Evolutionary conservation across 1,284 basidiomycete species (phyloP).

Genomic region (Neonothopanus nambi): DNA sequence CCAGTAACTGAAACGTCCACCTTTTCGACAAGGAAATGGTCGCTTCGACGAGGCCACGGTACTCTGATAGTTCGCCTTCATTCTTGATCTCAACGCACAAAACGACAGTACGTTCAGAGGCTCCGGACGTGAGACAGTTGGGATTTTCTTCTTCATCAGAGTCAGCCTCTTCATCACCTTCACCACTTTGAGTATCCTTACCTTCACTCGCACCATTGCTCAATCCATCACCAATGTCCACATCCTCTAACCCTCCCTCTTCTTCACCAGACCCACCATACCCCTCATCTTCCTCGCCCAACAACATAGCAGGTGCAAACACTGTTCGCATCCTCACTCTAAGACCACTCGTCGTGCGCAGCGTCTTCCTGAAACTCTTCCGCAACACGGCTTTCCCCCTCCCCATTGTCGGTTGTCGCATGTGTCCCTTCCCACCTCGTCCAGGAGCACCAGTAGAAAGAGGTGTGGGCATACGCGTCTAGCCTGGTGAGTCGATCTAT

Average conservation of each 20-base stretch:
- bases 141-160: constrained; percentile 38
- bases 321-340: constrained; percentile 87
- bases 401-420: no score
- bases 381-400: constrained; percentile 47
- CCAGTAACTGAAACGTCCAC: constrained; percentile 36
- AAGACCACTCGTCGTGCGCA: constrained; percentile 78
- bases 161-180: constrained; percentile 39
- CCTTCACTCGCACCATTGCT: constrained; percentile 19
- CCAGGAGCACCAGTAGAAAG: no score
- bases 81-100: constrained; percentile 87
- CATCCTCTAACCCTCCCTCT: constrained; percentile 48
- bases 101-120: constrained; percentile 80
- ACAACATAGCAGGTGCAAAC: constrained; percentile 76
- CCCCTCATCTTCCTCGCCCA: constrained; percentile 28
- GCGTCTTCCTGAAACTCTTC: constrained; percentile 81
- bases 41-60: constrained; percentile 31
- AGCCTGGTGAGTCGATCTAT: no score
- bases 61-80: constrained; percentile 42
- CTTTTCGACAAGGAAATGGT: constrained; percentile 67
- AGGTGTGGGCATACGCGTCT: no score
- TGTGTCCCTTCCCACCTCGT: no score
- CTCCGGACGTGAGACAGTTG: constrained; percentile 63
- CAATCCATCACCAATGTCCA: constrained; percentile 17
- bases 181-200: background rate
- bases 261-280: constrained; percentile 21